Conservation (phyloP, 2,329 filamentous ascomycete genomes). For the Diaporthe vexans region DNA sequence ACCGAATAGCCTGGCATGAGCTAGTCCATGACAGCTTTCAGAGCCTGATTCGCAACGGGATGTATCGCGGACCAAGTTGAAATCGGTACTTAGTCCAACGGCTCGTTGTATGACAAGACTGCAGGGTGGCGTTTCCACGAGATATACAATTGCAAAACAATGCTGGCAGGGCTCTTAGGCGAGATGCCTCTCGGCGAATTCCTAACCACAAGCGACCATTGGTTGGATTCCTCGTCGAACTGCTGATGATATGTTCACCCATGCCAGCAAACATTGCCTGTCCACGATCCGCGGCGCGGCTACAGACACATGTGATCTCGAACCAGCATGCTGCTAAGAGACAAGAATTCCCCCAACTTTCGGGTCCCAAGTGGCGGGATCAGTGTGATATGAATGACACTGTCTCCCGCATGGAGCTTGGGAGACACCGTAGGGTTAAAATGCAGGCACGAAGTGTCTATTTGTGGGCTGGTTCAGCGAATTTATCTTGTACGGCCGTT, state of each 20-base stretch:
- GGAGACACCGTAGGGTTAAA: neutral
- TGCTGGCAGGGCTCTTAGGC: constrained; percentile 36
- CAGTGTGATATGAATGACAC: neutral
- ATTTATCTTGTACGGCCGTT: constrained; percentile 37
- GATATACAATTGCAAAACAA: constrained; percentile 32
- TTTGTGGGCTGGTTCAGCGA: neutral
- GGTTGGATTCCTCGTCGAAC: constrained; percentile 1
- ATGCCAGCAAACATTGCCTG: neutral
- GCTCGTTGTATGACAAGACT: constrained; percentile 19
- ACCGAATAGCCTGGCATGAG: neutral
- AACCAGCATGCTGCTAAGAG: neutral
- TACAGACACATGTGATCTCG: constrained; percentile 24
- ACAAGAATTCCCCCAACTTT: neutral
- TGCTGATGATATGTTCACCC: constrained; percentile 10
- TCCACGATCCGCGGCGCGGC: constrained; percentile 8
- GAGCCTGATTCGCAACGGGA: neutral
- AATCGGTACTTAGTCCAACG: constrained; percentile 14
- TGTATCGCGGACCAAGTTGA: neutral
- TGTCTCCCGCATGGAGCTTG: constrained; percentile 6
- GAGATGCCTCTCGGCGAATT: constrained; percentile 39
- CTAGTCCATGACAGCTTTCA: neutral
- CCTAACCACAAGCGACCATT: constrained; percentile 34
- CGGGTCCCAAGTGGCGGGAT: neutral
- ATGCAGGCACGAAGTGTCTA: too few species aligned
- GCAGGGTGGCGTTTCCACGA: constrained; percentile 31